phyloP scores from a whole-genome alignment of 176 grass and related monocot species.

The Aegilops speltoides region DNA sequence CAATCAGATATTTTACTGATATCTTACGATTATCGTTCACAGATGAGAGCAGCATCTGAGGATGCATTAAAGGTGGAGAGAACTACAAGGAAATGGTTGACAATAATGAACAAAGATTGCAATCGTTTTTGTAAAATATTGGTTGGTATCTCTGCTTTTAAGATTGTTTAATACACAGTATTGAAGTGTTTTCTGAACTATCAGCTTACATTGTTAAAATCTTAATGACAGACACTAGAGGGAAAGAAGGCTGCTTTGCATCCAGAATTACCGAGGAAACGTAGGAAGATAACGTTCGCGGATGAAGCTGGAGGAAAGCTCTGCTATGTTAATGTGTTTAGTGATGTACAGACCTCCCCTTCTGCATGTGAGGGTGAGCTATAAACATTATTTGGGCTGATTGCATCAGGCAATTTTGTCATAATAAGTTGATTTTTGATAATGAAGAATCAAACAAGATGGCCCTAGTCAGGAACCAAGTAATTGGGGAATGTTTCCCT shows the following conservation, averaged over 20 bases:
- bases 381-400: conserved; percentile 14
- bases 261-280: conserved; percentile 39
- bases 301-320: conserved; percentile 86
- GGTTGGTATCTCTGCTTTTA: conserved; percentile 48
- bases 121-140: conserved; percentile 99
- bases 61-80: conserved; percentile 81
- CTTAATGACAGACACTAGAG: conserved; percentile 59
- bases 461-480: neutral
- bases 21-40: conserved; percentile 25
- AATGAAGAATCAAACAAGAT: conserved; percentile 15
- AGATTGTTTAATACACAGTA: neutral
- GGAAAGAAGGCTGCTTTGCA: conserved; percentile 37
- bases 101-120: conserved; percentile 93
- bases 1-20: conserved; percentile 13
- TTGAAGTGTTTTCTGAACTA: neutral
- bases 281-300: conserved; percentile 80
- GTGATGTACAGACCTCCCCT: conserved; percentile 27
- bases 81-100: conserved; percentile 74
- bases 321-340: conserved; percentile 77
- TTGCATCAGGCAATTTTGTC: neutral
- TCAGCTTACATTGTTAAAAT: conserved; percentile 31
- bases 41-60: conserved; percentile 72
- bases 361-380: conserved; percentile 36
- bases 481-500: conserved; percentile 12
- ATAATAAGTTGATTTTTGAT: neutral